Percentiles rank a stretch among this genome's conserved stretches.
Evolutionary conservation across 202 grass and related monocot species (phyloP).

Genomic region (Miscanthus sacchariflorus): DNA sequence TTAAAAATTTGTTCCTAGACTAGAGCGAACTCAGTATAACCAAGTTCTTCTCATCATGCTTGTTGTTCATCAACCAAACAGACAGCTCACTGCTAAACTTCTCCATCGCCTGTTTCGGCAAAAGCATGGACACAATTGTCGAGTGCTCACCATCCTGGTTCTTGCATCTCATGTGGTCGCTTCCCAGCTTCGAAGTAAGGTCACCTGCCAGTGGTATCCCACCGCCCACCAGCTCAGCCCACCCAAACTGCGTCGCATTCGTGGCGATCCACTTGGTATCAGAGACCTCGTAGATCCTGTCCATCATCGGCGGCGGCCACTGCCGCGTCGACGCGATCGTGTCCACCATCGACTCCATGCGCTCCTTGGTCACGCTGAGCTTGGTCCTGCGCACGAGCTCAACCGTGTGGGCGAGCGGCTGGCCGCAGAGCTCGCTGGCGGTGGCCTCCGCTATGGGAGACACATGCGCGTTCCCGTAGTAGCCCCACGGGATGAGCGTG

Average conservation of each 20-base stretch:
- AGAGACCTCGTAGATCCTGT: conserved; percentile 46
- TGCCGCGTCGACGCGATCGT: not conserved
- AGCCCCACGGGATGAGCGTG: conserved; percentile 30
- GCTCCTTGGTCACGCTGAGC: conserved; percentile 39
- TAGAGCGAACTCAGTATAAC: conserved; percentile 47
- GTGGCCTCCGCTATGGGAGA: conserved; percentile 37
- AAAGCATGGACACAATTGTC: conserved; percentile 34
- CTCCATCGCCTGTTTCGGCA: conserved; percentile 27
- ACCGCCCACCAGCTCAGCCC: conserved; percentile 48
- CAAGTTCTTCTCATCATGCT: conserved; percentile 39
- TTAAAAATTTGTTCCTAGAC: not conserved
- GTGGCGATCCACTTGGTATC: conserved; percentile 44
- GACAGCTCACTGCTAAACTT: conserved; percentile 45
- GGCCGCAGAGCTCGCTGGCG: conserved; percentile 18
- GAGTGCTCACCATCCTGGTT: conserved; percentile 37
- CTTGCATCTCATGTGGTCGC: conserved; percentile 41
- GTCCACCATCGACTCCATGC: conserved; percentile 38
- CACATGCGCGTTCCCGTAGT: conserved; percentile 53
- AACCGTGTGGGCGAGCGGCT: conserved; percentile 31
- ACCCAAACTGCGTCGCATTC: conserved; percentile 23
- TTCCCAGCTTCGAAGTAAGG: conserved; percentile 44
- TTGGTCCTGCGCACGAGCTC: conserved; percentile 47
- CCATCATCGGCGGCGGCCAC: conserved; percentile 38
- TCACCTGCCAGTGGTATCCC: conserved; percentile 48
- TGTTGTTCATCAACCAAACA: conserved; percentile 48